A percentile compares a stretch with the other conserved stretches of the same genome.
Conservation (phyloP, 2,329 filamentous ascomycete genomes). For the Endoconidiophora laricicola region DNA sequence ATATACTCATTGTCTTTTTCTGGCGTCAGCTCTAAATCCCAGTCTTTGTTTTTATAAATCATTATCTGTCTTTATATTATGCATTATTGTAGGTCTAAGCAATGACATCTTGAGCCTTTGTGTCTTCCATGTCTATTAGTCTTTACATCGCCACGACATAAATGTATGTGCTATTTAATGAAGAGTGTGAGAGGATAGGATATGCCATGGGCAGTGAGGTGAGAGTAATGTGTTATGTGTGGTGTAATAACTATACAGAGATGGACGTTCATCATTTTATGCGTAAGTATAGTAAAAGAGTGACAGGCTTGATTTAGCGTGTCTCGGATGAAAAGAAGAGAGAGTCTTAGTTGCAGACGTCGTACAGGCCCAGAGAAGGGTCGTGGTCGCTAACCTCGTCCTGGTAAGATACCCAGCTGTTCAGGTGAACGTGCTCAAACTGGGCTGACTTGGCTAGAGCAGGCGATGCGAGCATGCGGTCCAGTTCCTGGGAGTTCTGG, state of each 20-base stretch:
- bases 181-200: no score
- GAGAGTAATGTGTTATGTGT: no score
- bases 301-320: no score
- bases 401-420: slow-evolving; percentile 44
- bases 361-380: slow-evolving; percentile 45
- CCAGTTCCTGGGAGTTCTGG: slow-evolving; percentile 51
- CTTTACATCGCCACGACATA: no score
- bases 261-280: neutral
- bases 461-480: slow-evolving; percentile 51
- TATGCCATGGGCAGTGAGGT: no score
- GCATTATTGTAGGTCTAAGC: no score
- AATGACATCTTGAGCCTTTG: no score
- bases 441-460: slow-evolving; percentile 27
- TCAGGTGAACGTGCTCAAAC: slow-evolving; percentile 55
- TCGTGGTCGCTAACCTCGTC: slow-evolving; percentile 52
- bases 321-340: neutral
- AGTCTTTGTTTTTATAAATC: neutral
- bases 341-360: slow-evolving; percentile 33
- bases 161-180: no score
- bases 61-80: neutral
- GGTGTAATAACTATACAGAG: neutral
- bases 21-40: no score
- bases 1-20: no score
- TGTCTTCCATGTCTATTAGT: neutral
- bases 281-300: neutral